phyloP scores from a whole-genome alignment of 2,329 filamentous ascomycete species.

The Ophiosphaerella korrae region DNA sequence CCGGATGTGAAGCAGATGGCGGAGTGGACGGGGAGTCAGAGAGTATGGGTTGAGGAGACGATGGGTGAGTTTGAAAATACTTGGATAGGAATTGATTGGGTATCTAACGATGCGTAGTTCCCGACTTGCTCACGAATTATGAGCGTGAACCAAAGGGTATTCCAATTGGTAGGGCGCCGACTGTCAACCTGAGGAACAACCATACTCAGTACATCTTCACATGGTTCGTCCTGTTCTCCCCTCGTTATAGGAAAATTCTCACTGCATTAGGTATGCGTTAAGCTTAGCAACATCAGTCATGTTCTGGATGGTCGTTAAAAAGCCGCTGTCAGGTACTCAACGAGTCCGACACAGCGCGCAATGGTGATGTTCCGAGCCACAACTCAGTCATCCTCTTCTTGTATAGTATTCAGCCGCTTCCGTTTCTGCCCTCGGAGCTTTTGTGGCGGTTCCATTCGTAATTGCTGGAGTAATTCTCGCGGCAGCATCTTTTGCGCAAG shows the following conservation, averaged over 20 bases:
- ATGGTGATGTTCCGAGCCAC: constrained; percentile 62
- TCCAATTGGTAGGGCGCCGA: constrained; percentile 83
- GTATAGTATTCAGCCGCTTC: constrained; percentile 50
- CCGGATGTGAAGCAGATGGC: constrained; percentile 95
- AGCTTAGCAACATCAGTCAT: constrained; percentile 87
- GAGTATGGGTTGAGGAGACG: constrained; percentile 94
- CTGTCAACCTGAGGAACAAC: constrained; percentile 94
- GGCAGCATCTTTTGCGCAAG: constrained; percentile 84
- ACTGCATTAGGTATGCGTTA: constrained; percentile 76
- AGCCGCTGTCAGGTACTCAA: constrained; percentile 74
- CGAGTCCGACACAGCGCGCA: constrained; percentile 77
- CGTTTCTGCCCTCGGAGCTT: constrained; percentile 54
- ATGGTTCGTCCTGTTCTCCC: constrained; percentile 66
- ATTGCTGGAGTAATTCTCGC: constrained; percentile 79
- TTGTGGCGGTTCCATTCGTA: constrained; percentile 65
- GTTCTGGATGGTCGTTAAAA: constrained; percentile 94
- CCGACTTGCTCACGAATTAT: constrained; percentile 76
- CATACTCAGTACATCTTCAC: constrained; percentile 99
- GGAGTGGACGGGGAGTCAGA: constrained; percentile 75
- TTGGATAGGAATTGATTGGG: constrained; percentile 13
- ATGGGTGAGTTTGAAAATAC: constrained; percentile 67
- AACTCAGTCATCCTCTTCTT: constrained; percentile 50
- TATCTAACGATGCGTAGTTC: constrained; percentile 60
- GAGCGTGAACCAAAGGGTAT: constrained; percentile 80
- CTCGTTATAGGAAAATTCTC: constrained; percentile 10